A percentile compares a stretch with the other conserved stretches of the same genome.
phyloP scores from a whole-genome alignment of 2,329 filamentous ascomycete genomes.

The Colletotrichum tabaci region DNA sequence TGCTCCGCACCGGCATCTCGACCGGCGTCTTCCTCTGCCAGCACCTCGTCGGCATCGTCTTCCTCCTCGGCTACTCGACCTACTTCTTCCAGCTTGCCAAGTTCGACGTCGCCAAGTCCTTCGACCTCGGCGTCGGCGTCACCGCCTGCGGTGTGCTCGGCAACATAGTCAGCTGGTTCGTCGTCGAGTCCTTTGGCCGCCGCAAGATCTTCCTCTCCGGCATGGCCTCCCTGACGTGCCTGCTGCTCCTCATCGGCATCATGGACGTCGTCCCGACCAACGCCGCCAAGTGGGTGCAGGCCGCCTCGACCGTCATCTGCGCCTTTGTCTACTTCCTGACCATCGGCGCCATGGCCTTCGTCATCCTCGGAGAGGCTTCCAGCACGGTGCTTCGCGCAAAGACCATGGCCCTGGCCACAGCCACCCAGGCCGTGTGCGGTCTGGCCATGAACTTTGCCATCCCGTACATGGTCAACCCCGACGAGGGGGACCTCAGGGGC shows the following conservation, averaged over 20 bases:
- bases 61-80: conserved; percentile 72
- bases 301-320: conserved; percentile 62
- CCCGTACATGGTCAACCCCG: conserved; percentile 47
- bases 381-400: conserved; percentile 61
- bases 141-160: conserved; percentile 57
- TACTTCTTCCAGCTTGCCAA: conserved; percentile 64
- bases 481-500: conserved; percentile 50
- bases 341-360: conserved; percentile 54
- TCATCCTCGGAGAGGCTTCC: conserved; percentile 68
- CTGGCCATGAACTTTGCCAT: conserved; percentile 49
- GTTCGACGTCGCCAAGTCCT: conserved; percentile 54
- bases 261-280: conserved; percentile 61
- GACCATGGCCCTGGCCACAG: conserved; percentile 61
- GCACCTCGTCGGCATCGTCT: conserved; percentile 74
- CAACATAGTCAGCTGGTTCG: conserved; percentile 59
- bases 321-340: conserved; percentile 55
- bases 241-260: conserved; percentile 60
- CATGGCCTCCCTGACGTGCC: conserved; percentile 54
- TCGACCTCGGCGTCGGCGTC: conserved; percentile 57
- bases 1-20: conserved; percentile 69
- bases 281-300: conserved; percentile 61
- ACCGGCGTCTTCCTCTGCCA: conserved; percentile 76
- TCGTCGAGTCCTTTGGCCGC: conserved; percentile 57
- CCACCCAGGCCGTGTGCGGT: conserved; percentile 56
- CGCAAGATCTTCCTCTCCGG: conserved; percentile 59